Base-by-base conservation (phyloP, 208 protist species). In the Leishmania martiniquensis region DNA sequence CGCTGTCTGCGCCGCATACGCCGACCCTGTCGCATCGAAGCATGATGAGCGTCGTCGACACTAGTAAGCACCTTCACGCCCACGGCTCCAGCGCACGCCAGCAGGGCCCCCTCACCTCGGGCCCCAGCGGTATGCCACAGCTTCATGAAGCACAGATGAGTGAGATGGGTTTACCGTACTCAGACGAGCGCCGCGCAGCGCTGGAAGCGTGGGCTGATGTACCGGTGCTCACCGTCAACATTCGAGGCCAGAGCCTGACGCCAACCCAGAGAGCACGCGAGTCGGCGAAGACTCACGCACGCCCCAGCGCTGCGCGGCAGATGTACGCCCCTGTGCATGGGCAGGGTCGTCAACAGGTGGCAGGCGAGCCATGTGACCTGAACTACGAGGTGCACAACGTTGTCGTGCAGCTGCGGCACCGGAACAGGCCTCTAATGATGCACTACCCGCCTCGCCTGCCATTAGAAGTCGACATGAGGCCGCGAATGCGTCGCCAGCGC, bases 351-450 rank as follows among this genome's bases (percentile, higher is more conserved):
- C 78, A 80, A 52, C 86, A 94, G 80, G 76, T 81, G 34, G 88
- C 84, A 15, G 90, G 90, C 17, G 90, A 94, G 82, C 71, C 82
- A 22, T 86, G 85, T 57, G 85, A 89, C 77, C 59, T 92, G 72
- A 82, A 91, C 70, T 81, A 72, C 44, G 73, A 83, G 22, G 52
- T 86, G 57, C 90, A 94, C 83, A 94, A 94, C 72, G 83, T 91
- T 7, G 55, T 91, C 5, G 85, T 80, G 4, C 85, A 89, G 80
- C 55, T 94, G 7, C 69, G 85, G 2, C 83, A 91, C 71, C 81
- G 79, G 32, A 73, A 91, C 51, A 82, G 90, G 7, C 83, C 82
- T 17, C 72, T 75, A n/a, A 70, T 85, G 75, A 44, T 80, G 66
- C 59, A 67, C 32, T 92, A 94, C 70, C 90, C 90, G 13, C 68